phyloP scores from a whole-genome alignment of 768 basidiomycete genomes.

The Chalciporus pseudorubinellus region DNA sequence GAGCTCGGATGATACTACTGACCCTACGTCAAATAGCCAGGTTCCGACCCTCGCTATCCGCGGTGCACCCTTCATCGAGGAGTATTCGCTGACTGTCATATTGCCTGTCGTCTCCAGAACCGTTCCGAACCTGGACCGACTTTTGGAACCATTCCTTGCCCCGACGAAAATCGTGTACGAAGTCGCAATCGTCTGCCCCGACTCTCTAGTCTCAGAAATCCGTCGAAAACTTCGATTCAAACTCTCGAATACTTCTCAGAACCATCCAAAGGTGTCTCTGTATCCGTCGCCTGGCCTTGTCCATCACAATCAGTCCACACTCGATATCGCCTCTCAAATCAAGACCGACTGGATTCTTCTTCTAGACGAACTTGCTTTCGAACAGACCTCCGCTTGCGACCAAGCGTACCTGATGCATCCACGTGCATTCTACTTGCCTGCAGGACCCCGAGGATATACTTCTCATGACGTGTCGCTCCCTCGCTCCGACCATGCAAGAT shows the following conservation, averaged over 20 bases:
- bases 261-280: slow-evolving; percentile 45
- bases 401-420: slow-evolving; percentile 44
- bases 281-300: slow-evolving; percentile 27
- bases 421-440: slow-evolving; percentile 33
- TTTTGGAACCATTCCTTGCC: slow-evolving; percentile 40
- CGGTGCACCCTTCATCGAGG: slow-evolving; percentile 13
- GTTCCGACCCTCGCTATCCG: background rate
- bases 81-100: slow-evolving; percentile 44
- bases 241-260: slow-evolving; percentile 27
- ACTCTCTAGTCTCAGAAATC: slow-evolving; percentile 33
- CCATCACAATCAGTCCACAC: slow-evolving; percentile 24
- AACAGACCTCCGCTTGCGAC: slow-evolving; percentile 31
- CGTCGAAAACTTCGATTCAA: slow-evolving; percentile 35
- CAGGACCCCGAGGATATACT: slow-evolving; percentile 41
- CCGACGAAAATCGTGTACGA: slow-evolving; percentile 38
- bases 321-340: slow-evolving; percentile 39
- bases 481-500: slow-evolving; percentile 31
- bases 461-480: slow-evolving; percentile 28
- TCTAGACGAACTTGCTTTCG: slow-evolving; percentile 47
- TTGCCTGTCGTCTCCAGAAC: slow-evolving; percentile 45
- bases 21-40: background rate
- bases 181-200: slow-evolving; percentile 48
- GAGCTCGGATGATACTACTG: background rate
- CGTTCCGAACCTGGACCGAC: slow-evolving; percentile 30
- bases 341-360: slow-evolving; percentile 52